These are phyloP conservation scores for Chaetomium sp. DNA, from an alignment of 2,329 filamentous ascomycete genomes.

Conservation along the genomic window DNA sequence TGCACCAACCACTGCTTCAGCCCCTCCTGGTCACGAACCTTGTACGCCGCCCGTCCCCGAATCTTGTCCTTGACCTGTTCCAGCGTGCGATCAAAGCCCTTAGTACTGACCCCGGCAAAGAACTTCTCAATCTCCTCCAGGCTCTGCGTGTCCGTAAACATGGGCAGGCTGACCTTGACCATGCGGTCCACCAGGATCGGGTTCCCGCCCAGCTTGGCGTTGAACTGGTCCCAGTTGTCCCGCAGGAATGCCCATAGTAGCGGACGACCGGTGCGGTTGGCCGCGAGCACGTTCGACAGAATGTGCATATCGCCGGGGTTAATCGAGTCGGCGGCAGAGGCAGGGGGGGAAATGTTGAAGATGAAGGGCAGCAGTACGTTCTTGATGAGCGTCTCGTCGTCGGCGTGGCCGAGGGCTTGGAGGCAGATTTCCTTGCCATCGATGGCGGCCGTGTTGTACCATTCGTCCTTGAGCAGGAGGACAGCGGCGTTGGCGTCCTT, in stretches of 20 bases:
- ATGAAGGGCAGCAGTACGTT: constrained; percentile 68
- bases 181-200: constrained; percentile 87
- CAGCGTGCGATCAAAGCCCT: constrained; percentile 78
- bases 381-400: constrained; percentile 60
- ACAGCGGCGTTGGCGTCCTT: constrained; percentile 62
- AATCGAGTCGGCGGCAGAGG: constrained; percentile 53
- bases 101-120: constrained; percentile 80
- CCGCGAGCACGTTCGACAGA: constrained; percentile 64
- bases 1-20: constrained; percentile 70
- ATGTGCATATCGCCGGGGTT: constrained; percentile 83
- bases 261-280: constrained; percentile 65
- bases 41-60: constrained; percentile 74
- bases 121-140: constrained; percentile 75
- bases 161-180: constrained; percentile 67
- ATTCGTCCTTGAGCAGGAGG: constrained; percentile 76
- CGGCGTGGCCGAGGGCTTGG: constrained; percentile 65
- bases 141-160: constrained; percentile 65
- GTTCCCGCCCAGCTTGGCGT: constrained; percentile 65
- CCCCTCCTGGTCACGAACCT: constrained; percentile 63
- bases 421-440: constrained; percentile 88
- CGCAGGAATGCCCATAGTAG: constrained; percentile 83
- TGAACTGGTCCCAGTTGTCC: constrained; percentile 70
- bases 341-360: constrained; percentile 56
- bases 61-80: constrained; percentile 83
- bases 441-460: constrained; percentile 71